phyloP scores from a whole-genome alignment of 2,329 filamentous ascomycete genomes.

The Didymella pinodella region DNA sequence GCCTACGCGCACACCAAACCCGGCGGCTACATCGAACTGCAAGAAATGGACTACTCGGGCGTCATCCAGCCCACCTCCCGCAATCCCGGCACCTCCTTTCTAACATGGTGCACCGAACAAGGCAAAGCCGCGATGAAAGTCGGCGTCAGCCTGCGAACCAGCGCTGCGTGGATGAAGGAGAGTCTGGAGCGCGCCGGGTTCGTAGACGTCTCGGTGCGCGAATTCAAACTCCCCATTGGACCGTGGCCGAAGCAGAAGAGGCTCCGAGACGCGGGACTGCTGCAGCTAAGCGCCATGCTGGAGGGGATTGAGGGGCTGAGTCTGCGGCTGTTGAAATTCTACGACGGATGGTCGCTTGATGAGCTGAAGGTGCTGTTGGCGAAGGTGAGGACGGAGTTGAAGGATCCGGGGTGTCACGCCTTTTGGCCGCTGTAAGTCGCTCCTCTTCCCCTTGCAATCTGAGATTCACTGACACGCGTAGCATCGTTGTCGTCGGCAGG shows the following conservation, averaged over 20 bases:
- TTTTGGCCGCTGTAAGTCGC: constrained; percentile 43
- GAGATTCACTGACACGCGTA: background rate
- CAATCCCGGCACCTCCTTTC: constrained; percentile 35
- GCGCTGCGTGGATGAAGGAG: constrained; percentile 32
- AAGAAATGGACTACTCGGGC: constrained; percentile 44
- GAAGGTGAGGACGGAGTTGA: constrained; percentile 39
- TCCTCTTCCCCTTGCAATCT: no score
- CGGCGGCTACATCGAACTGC: constrained; percentile 41
- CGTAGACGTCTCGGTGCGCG: constrained; percentile 27
- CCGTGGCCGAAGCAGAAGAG: constrained; percentile 33
- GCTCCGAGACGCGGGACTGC: constrained; percentile 33
- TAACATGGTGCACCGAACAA: constrained; percentile 33
- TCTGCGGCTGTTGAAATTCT: constrained; percentile 34
- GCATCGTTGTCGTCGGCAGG: constrained; percentile 11
- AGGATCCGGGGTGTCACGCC: constrained; percentile 37
- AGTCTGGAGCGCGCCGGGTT: constrained; percentile 31
- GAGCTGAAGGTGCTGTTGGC: constrained; percentile 48
- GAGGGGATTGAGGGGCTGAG: constrained; percentile 41
- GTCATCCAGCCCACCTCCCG: constrained; percentile 43
- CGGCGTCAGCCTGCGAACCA: constrained; percentile 31
- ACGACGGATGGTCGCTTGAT: constrained; percentile 36
- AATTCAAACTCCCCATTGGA: constrained; percentile 35
- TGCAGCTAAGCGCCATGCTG: constrained; percentile 40
- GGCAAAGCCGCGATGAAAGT: constrained; percentile 33
- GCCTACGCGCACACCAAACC: constrained; percentile 55